Percentiles rank a stretch among this genome's conserved stretches.
Conservation (phyloP, 768 basidiomycete species). For the Polyporus arcularius region DNA sequence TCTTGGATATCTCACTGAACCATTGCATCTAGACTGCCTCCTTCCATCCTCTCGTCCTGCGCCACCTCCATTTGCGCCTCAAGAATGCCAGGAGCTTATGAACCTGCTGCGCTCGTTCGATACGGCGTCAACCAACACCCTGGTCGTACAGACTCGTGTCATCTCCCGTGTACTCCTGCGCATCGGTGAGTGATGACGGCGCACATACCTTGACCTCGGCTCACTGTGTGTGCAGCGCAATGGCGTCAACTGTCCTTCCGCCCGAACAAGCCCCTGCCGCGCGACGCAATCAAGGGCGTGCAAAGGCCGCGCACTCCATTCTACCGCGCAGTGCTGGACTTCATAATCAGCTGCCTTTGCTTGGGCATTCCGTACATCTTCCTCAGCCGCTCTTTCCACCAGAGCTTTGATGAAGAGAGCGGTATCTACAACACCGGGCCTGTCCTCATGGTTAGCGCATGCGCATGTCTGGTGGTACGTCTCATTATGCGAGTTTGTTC, state of each 20-base stretch:
- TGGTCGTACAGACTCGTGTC: constrained; percentile 58
- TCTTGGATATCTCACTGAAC: background rate
- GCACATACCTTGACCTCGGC: background rate
- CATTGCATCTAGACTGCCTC: constrained; percentile 55
- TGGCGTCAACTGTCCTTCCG: constrained; percentile 76
- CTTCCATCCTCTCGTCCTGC: constrained; percentile 58
- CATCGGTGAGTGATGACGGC: constrained; percentile 49
- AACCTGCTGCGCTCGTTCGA: constrained; percentile 52
- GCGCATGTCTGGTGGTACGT: constrained; percentile 37
- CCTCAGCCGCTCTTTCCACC: constrained; percentile 50
- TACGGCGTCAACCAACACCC: constrained; percentile 45
- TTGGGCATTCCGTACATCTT: constrained; percentile 83
- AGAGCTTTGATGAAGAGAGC: constrained; percentile 62
- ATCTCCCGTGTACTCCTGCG: constrained; percentile 70
- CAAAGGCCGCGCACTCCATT: constrained; percentile 41
- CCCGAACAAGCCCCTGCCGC: constrained; percentile 65
- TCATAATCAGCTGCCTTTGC: constrained; percentile 64
- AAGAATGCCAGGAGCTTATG: constrained; percentile 77
- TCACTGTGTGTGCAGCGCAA: constrained; percentile 42
- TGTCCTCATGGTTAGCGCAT: constrained; percentile 64
- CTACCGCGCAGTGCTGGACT: constrained; percentile 52
- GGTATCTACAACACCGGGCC: constrained; percentile 50
- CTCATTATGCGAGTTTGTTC: background rate
- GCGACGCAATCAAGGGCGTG: constrained; percentile 40
- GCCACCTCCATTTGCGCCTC: constrained; percentile 70